Evolutionary conservation across 768 basidiomycete species (phyloP).

Genomic region (Suillus clintonianus): DNA sequence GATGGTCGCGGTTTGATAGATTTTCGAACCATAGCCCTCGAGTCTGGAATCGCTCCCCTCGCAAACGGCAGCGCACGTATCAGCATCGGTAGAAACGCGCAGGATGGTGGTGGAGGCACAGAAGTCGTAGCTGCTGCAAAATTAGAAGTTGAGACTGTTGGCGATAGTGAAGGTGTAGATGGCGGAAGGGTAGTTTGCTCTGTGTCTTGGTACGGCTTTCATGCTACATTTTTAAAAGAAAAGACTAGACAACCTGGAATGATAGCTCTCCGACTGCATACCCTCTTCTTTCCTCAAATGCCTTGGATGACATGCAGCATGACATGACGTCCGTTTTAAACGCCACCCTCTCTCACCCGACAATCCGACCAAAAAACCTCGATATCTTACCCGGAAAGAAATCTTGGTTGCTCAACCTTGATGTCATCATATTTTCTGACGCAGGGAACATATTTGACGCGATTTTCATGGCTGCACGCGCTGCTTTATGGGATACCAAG

Average conservation of each 20-base stretch:
- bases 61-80: constrained; percentile 85
- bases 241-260: constrained; percentile 27
- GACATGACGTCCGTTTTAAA: constrained; percentile 68
- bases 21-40: constrained; percentile 69
- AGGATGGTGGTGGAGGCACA: constrained; percentile 70
- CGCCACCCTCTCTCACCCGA: constrained; percentile 64
- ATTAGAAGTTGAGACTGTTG: constrained; percentile 71
- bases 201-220: constrained; percentile 71
- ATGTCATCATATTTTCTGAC: constrained; percentile 73
- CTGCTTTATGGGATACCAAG: constrained; percentile 79
- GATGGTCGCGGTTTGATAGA: constrained; percentile 74
- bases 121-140: constrained; percentile 79
- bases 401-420: constrained; percentile 76
- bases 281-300: constrained; percentile 59
- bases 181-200: constrained; percentile 66
- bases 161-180: constrained; percentile 44
- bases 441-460: constrained; percentile 77
- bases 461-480: constrained; percentile 75
- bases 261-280: constrained; percentile 81
- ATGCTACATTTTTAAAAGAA: not conserved
- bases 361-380: constrained; percentile 68
- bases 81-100: constrained; percentile 60
- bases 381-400: constrained; percentile 59
- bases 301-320: constrained; percentile 75
- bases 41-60: constrained; percentile 77